These are phyloP conservation scores for Cutaneotrichosporon cyanovorans DNA, from an alignment of 1,284 basidiomycete genomes.

Conservation along the genomic window DNA sequence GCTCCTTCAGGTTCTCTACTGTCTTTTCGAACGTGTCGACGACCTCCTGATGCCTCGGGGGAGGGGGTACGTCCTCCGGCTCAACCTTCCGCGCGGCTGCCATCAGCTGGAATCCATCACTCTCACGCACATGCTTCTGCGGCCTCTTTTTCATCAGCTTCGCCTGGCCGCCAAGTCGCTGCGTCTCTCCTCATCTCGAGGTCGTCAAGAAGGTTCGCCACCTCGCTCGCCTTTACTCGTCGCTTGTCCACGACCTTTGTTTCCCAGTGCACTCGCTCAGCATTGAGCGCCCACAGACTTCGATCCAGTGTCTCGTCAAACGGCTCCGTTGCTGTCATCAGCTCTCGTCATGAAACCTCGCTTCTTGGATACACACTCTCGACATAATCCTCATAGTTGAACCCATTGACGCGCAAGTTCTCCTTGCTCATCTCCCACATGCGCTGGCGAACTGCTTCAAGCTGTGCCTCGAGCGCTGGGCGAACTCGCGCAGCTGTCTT, in stretches of 20 bases:
- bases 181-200: conserved; percentile 49
- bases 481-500: conserved; percentile 25
- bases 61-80: conserved; percentile 21
- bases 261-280: conserved; percentile 61
- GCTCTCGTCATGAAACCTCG: background rate
- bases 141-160: conserved; percentile 19
- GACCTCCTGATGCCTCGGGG: conserved; percentile 33
- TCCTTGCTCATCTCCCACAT: conserved; percentile 56
- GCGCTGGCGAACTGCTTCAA: conserved; percentile 23
- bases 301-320: conserved; percentile 73
- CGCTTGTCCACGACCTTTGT: conserved; percentile 58
- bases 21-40: conserved; percentile 26
- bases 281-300: conserved; percentile 61
- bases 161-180: conserved; percentile 42
- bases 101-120: background rate
- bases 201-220: conserved; percentile 51
- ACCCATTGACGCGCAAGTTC: conserved; percentile 71
- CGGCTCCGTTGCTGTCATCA: conserved; percentile 56
- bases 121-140: background rate
- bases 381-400: conserved; percentile 60
- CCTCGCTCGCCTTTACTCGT: conserved; percentile 53
- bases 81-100: conserved; percentile 3
- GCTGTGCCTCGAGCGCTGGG: conserved; percentile 32
- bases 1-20: conserved; percentile 28
- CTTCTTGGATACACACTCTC: conserved; percentile 38